Percentiles rank a stretch among this genome's conserved stretches.
These are phyloP conservation scores for Umbelopsis isabellina DNA, from an alignment of 192 early-diverging fungal species.

Conservation along the genomic window DNA sequence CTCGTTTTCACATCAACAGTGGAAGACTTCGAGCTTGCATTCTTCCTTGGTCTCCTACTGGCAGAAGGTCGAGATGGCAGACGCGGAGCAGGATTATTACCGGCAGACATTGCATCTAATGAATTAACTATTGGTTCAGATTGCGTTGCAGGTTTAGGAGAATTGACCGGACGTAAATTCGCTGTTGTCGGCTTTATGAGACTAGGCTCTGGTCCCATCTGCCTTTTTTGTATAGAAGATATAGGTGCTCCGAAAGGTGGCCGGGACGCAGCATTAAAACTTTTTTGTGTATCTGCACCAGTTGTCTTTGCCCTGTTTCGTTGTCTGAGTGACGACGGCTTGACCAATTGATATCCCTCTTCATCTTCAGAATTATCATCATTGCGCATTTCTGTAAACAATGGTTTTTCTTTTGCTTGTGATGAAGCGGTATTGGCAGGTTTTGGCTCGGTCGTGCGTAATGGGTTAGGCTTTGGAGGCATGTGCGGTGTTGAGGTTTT, in stretches of 20 bases:
- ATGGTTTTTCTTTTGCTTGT: not conserved
- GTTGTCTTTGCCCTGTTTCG: slow-evolving; percentile 5
- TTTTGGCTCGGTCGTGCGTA: not conserved
- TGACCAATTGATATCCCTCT: slow-evolving; percentile 30
- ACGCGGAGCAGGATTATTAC: slow-evolving; percentile 28
- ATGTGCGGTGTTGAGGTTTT: not conserved
- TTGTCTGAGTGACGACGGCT: slow-evolving; percentile 29
- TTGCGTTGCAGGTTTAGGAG: not conserved
- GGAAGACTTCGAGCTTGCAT: not conserved
- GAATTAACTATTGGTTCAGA: not conserved
- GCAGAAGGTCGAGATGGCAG: slow-evolving; percentile 31
- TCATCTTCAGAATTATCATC: slow-evolving; percentile 24
- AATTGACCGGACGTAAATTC: not conserved
- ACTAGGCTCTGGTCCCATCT: not conserved
- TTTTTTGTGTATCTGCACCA: not conserved
- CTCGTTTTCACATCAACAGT: not conserved
- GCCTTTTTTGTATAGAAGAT: not conserved
- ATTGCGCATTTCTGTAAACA: not conserved
- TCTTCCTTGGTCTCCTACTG: not conserved
- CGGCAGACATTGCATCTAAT: not conserved
- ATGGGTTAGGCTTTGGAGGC: not conserved
- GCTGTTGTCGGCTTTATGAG: not conserved
- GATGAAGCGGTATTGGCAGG: not conserved
- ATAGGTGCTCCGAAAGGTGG: not conserved
- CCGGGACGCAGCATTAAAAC: not conserved